Evolutionary conservation across 208 protist species (phyloP).

Genomic region (Wallacemonas sp.): DNA sequence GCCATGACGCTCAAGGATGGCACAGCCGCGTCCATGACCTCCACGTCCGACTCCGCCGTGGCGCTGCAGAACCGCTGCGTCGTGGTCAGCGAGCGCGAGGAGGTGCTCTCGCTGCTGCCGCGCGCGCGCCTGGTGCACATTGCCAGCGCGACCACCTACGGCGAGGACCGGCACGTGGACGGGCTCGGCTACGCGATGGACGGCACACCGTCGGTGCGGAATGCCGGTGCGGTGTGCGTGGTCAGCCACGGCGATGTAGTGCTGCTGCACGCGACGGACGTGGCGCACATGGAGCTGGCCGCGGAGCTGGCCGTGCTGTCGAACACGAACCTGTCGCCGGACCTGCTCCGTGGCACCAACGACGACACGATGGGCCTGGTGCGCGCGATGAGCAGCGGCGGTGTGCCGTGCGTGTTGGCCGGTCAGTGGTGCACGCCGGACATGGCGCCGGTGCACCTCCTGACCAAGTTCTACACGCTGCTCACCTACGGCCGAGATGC

Average conservation of each 20-base stretch:
- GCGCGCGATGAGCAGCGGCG: constrained; percentile 70
- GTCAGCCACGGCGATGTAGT: constrained; percentile 33
- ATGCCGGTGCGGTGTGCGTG: constrained; percentile 28
- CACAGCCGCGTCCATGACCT: constrained; percentile 21
- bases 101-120: constrained; percentile 24
- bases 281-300: constrained; percentile 79
- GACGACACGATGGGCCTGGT: constrained; percentile 75
- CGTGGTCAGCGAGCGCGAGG: constrained; percentile 23
- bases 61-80: constrained; percentile 7
- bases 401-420: constrained; percentile 77
- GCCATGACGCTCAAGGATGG: constrained; percentile 32
- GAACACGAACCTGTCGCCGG: constrained; percentile 73
- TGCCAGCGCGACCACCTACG: constrained; percentile 1
- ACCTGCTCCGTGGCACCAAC: constrained; percentile 33
- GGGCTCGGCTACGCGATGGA: constrained; percentile 16
- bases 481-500: constrained; percentile 29
- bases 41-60: constrained; percentile 17
- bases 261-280: constrained; percentile 63
- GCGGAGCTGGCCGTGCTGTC: constrained; percentile 84
- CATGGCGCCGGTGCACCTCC: constrained; percentile 78
- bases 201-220: constrained; percentile 6
- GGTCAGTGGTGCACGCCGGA: constrained; percentile 92
- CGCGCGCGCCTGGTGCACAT: constrained; percentile 21
- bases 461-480: constrained; percentile 73
- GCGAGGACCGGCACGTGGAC: constrained; percentile 11